Base-by-base conservation (phyloP, 2,329 filamentous ascomycete species). In the Chrysosporium keratinophilum region DNA sequence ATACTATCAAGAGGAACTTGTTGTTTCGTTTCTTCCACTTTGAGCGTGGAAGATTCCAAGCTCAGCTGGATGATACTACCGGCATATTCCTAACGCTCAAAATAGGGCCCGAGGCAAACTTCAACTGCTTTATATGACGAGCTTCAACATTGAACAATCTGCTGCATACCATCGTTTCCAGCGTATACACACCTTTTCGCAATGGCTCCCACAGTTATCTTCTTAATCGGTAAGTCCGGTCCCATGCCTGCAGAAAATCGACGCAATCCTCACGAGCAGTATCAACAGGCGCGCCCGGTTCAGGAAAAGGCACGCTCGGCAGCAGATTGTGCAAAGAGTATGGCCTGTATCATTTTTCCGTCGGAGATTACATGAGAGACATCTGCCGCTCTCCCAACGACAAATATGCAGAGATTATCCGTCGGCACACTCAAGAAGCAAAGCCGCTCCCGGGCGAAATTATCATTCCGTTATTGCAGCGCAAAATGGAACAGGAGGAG, bases 251-350 rank as follows among this genome's bases (percentile, higher is more conserved):
- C 3, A 15, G 34, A 40, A n/a, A 42, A 19, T 3, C 41, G 33
- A 35, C 3, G 9, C 9, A 14, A 19, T 20, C 14, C 20, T 34
- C 37, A 23, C 46, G 39, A 31, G n/a, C 19, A 33, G 14, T 44
- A 23, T 33, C 14, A 31, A 50, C 19, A 57, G 56, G 56, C 5
- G 43, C 48, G 19, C 56, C 56, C n/a, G 53, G 51, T 3, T 47
- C 45, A 11, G 57, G 48, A 12, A 56, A 57, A 42, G 49, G 41
- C n/a, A 52, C 54, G 20, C 47, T 56, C 6, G 54, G 54, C 28
- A 40, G 44, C 17, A 49, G 23, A 44, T 19, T 56, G 20, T 52
- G 54, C 17, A 17, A 49, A 14, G 51, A 56, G 3, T 40, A 54
- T 23, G 35, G 41, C 37, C 35, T 54, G 19, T 56, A 52, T 31